phyloP scores from a whole-genome alignment of 441 rosid genomes.

The Breynia disticha region DNA sequence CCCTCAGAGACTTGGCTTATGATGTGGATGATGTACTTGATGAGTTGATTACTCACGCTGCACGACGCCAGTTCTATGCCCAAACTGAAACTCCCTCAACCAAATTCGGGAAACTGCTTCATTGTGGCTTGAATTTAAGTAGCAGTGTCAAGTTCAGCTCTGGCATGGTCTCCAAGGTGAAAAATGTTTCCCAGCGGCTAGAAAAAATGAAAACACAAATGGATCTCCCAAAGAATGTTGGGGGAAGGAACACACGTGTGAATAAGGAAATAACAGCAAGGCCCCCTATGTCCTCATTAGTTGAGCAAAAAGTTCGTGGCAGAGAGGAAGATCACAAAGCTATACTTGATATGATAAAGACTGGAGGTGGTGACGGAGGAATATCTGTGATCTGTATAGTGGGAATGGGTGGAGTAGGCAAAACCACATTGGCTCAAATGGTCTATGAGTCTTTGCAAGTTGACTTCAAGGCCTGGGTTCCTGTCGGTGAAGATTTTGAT shows the following conservation, averaged over 20 bases:
- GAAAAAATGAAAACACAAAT: background rate
- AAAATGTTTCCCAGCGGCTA: background rate
- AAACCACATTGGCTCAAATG: constrained; percentile 9
- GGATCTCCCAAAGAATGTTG: background rate
- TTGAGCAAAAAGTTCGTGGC: constrained; percentile 2
- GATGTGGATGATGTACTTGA: background rate
- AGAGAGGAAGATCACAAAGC: constrained; percentile 3
- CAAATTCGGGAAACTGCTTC: background rate
- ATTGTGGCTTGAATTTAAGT: background rate
- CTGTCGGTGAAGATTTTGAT: constrained; percentile 3
- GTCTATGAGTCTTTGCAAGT: background rate
- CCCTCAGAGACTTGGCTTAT: background rate
- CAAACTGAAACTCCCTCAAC: background rate
- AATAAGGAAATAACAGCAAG: background rate
- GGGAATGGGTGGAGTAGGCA: constrained; percentile 8
- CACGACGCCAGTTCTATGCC: background rate
- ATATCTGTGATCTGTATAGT: constrained; percentile 1
- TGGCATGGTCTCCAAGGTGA: background rate
- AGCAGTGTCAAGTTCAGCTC: background rate
- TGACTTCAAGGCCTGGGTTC: constrained; percentile 3
- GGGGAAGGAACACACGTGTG: background rate
- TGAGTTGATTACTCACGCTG: background rate
- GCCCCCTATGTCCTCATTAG: background rate
- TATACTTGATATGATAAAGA: background rate
- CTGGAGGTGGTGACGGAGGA: background rate